phyloP scores from a whole-genome alignment of 2,329 filamentous ascomycete genomes.

The Trichoderma breve region DNA sequence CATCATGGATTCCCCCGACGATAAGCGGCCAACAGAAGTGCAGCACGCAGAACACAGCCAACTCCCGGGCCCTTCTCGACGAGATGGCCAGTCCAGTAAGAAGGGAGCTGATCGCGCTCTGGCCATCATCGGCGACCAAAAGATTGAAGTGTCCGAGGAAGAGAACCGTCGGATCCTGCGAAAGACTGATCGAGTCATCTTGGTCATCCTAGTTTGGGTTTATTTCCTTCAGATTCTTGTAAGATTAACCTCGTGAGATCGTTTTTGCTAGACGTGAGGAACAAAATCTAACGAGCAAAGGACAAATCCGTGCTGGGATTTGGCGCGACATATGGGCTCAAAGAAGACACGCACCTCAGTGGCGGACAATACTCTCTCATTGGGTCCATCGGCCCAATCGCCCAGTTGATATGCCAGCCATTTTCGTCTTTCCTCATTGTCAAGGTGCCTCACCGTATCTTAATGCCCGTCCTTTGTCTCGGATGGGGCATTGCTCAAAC shows the following conservation, averaged over 20 bases:
- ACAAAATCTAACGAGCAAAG: background rate
- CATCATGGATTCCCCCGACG: background rate
- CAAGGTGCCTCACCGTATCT: conserved; percentile 56
- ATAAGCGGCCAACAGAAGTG: background rate
- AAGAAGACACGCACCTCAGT: conserved; percentile 47
- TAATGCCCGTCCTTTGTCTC: conserved; percentile 52
- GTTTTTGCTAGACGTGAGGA: background rate
- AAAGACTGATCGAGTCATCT: conserved; percentile 60
- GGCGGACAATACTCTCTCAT: conserved; percentile 57
- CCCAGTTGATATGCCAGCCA: conserved; percentile 60
- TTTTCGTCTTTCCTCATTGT: conserved; percentile 60
- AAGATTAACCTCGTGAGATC: background rate
- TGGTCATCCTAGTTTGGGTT: conserved; percentile 55
- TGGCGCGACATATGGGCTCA: conserved; percentile 55
- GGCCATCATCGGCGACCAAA: conserved; percentile 10
- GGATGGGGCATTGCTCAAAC: conserved; percentile 46
- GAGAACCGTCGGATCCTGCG: conserved; percentile 47
- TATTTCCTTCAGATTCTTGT: conserved; percentile 55
- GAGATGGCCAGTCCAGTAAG: background rate
- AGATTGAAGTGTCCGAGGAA: conserved; percentile 22
- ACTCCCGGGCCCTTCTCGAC: background rate
- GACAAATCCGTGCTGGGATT: conserved; percentile 59
- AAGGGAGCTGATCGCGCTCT: conserved; percentile 7
- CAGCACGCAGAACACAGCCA: conserved; percentile 4
- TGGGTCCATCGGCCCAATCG: conserved; percentile 57